These are phyloP conservation scores for Obba rivulosa DNA, from an alignment of 768 basidiomycete genomes.

Conservation along the genomic window DNA sequence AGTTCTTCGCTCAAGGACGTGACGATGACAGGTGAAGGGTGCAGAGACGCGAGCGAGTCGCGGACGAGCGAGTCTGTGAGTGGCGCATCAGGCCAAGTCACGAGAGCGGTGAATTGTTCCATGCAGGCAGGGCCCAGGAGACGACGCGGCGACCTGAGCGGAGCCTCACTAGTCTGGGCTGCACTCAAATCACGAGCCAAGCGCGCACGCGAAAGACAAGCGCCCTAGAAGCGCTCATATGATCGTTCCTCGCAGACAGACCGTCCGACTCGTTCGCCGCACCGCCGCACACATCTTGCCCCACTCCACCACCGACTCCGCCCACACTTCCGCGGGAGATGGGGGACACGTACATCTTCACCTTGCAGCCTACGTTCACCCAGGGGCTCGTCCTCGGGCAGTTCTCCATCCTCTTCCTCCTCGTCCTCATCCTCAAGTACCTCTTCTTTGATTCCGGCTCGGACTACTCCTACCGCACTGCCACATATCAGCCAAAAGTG, in stretches of 20 bases:
- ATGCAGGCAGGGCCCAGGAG: background rate
- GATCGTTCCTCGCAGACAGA: too few species aligned
- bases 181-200: too few species aligned
- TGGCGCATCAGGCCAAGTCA: slow-evolving; percentile 51
- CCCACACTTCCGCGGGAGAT: slow-evolving; percentile 9
- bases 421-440: slow-evolving; percentile 83
- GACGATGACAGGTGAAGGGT: slow-evolving; percentile 25
- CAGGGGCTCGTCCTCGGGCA: slow-evolving; percentile 94
- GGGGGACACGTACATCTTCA: slow-evolving; percentile 59
- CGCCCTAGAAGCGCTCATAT: too few species aligned
- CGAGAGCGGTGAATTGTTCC: slow-evolving; percentile 30
- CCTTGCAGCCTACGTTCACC: slow-evolving; percentile 85
- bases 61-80: slow-evolving; percentile 47
- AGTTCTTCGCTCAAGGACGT: slow-evolving; percentile 10
- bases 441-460: slow-evolving; percentile 82
- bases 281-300: slow-evolving; percentile 2
- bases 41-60: slow-evolving; percentile 32
- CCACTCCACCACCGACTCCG: slow-evolving; percentile 1
- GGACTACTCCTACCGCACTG: slow-evolving; percentile 46
- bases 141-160: too few species aligned
- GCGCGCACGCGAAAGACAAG: too few species aligned
- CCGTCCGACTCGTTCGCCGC: too few species aligned
- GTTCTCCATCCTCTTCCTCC: slow-evolving; percentile 74
- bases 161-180: too few species aligned
- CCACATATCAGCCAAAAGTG: slow-evolving; percentile 55